Evolutionary conservation across 164 flowering plant species (phyloP), one percentile per base, ranked within the genome.

Genomic region (Piper longum): DNA sequence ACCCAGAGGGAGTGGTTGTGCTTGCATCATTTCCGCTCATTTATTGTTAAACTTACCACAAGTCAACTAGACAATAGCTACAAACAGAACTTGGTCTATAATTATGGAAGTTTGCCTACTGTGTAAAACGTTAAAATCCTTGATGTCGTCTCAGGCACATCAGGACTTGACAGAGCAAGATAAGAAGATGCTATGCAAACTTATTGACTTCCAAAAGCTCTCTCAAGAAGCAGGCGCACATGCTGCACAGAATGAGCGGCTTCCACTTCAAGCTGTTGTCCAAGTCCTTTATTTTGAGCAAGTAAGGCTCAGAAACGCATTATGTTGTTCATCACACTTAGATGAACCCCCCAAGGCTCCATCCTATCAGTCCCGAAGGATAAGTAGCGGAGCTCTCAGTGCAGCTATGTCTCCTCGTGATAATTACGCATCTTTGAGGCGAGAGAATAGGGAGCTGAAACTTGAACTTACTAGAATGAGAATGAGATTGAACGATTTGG

Each of bases 191-290:
- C 80, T 93, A 41, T 80, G 84, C 83, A 86, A 90, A 72, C 71
- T 88, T 68, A 87, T 93, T 18, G 97, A 93, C 71, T 90, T 86
- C 74, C 99, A 93, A 65, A 93, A 88, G 82, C 91, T 93, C 54
- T 80, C 97, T 41, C 90, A 77, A 63, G 99, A 93, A 76, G 97
- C 95, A 40, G 96, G 96, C 14, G 87, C 96, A 40, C 96, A 89
- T 71, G 98, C 98, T 51, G 99, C 96, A 42, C 92, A 89, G 67
- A 92, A 92, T 66, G 98, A 92, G 73, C 88, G 98, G 60, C 96
- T 92, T 45, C 91, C 98, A 0, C 80, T 92, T 57, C 98, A 92
- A 63, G 81, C 96, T 4, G 83, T 88, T 13, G 93, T 92, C 57
- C 96, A 92, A 76, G 98, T 92, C 39, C 96, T 92, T 42, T 92